A percentile compares a stretch with the other conserved stretches of the same genome.
Evolutionary conservation across 768 basidiomycete genomes (phyloP).

Genomic region (Mrakia gelida): DNA sequence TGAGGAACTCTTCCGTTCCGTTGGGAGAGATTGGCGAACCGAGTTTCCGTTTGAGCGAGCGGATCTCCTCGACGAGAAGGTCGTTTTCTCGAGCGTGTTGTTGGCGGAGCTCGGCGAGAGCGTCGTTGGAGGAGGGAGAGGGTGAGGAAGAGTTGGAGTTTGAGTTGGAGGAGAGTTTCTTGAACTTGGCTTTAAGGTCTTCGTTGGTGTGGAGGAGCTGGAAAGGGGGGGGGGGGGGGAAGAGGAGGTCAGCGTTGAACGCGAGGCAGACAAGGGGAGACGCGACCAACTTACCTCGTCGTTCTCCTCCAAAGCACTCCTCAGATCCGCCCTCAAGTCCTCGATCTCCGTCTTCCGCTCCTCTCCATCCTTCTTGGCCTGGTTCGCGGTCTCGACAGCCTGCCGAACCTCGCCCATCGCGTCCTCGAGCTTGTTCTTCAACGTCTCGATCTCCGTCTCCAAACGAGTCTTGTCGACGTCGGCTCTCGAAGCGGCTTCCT

Average conservation of each 20-base stretch:
- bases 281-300: conserved; percentile 18
- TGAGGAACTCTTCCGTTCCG: background rate
- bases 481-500: conserved; percentile 52
- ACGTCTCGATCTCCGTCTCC: conserved; percentile 55
- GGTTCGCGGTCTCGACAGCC: conserved; percentile 11
- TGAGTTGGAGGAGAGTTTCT: background rate
- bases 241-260: background rate
- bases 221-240: background rate
- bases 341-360: conserved; percentile 10
- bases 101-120: background rate
- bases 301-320: conserved; percentile 19
- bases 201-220: conserved; percentile 12
- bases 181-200: conserved; percentile 20
- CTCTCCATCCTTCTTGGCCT: conserved; percentile 33
- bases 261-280: background rate
- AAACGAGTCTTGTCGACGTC: conserved; percentile 55
- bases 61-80: background rate
- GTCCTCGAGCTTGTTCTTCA: conserved; percentile 53
- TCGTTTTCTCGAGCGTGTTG: conserved; percentile 7
- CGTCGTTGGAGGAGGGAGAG: background rate
- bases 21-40: background rate
- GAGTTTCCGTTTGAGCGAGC: conserved; percentile 7
- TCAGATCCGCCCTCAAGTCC: conserved; percentile 11
- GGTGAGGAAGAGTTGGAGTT: background rate
- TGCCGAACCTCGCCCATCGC: conserved; percentile 41